Evolutionary conservation across 2,329 filamentous ascomycete genomes (phyloP).

Genomic region (Magnaporthiopsis poae): DNA sequence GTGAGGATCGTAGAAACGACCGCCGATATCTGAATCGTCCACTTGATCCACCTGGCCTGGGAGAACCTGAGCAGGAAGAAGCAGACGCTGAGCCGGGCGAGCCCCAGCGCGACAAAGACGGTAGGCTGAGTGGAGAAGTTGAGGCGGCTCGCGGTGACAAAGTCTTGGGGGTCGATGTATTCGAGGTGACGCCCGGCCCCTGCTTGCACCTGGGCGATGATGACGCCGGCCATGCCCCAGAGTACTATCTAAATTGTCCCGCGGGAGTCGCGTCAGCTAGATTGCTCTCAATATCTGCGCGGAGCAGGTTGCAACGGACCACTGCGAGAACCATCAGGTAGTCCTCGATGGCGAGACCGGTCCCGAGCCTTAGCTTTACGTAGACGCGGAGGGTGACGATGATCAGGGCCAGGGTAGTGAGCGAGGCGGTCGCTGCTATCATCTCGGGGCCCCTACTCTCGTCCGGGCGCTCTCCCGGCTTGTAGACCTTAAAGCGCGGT

Average conservation of each 20-base stretch:
- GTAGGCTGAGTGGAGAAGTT: not conserved
- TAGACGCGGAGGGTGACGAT: not conserved
- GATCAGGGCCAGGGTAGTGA: not conserved
- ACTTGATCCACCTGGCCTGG: not conserved
- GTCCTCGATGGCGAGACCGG: constrained; percentile 32
- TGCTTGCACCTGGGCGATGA: constrained; percentile 23
- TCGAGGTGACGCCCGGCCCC: constrained; percentile 20
- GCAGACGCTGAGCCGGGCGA: not conserved
- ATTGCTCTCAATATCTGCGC: not conserved
- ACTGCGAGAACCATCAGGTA: constrained; percentile 35
- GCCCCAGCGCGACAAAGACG: not conserved
- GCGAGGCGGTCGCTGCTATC: not conserved
- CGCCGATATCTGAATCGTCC: not conserved
- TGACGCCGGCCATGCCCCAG: constrained; percentile 22
- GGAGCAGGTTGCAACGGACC: constrained; percentile 21
- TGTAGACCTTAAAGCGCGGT: not conserved
- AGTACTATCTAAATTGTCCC: constrained; percentile 24
- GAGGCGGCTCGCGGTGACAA: constrained; percentile 20
- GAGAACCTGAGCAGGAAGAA: constrained; percentile 19
- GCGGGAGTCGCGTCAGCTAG: not conserved
- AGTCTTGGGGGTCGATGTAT: constrained; percentile 15
- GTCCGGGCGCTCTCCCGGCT: constrained; percentile 2
- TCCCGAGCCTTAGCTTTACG: not conserved
- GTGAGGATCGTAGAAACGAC: not conserved
- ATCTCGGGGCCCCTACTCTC: not conserved